Percentiles rank a stretch among this genome's conserved stretches.
phyloP scores from a whole-genome alignment of 768 basidiomycete genomes.

The Gloeostereum incarnatum region DNA sequence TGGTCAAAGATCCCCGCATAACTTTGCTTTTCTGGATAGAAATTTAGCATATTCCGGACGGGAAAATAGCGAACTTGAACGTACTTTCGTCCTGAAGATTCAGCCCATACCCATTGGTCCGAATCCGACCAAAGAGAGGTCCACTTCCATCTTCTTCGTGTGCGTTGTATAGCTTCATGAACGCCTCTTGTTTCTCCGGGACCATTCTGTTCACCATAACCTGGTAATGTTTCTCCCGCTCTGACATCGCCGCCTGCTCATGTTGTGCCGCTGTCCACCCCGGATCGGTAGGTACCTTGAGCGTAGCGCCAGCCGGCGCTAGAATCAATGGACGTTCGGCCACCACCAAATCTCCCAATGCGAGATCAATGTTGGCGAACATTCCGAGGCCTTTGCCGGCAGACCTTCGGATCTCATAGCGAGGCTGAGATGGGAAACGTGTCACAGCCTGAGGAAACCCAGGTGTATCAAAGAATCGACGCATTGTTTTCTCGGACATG shows the following conservation, averaged over 20 bases:
- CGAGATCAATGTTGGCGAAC: slow-evolving; percentile 14
- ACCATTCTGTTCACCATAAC: not conserved
- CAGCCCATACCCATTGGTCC: too few relatives aligned
- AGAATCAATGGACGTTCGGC: slow-evolving; percentile 13
- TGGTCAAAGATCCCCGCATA: slow-evolving; percentile 5
- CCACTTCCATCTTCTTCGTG: not conserved
- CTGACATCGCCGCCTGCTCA: not conserved
- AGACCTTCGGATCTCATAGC: not conserved
- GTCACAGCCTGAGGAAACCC: too few relatives aligned
- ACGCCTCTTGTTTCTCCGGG: not conserved
- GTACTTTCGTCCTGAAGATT: too few relatives aligned
- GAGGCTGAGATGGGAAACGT: too few relatives aligned
- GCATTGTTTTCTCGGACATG: too few relatives aligned
- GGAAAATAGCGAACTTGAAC: too few relatives aligned
- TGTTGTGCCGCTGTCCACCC: not conserved
- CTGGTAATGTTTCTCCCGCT: not conserved
- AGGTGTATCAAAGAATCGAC: too few relatives aligned
- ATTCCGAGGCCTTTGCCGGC: slow-evolving; percentile 11
- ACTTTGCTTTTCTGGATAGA: too few relatives aligned
- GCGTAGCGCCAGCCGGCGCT: slow-evolving; percentile 7
- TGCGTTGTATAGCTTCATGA: not conserved
- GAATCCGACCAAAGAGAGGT: not conserved
- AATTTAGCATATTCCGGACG: too few relatives aligned
- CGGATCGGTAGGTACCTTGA: too few relatives aligned
- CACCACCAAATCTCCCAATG: slow-evolving; percentile 14